A percentile compares a stretch with the other conserved stretches of the same genome.
Conservation (phyloP, 1,284 basidiomycete species). For the Earliella scabrosa region DNA sequence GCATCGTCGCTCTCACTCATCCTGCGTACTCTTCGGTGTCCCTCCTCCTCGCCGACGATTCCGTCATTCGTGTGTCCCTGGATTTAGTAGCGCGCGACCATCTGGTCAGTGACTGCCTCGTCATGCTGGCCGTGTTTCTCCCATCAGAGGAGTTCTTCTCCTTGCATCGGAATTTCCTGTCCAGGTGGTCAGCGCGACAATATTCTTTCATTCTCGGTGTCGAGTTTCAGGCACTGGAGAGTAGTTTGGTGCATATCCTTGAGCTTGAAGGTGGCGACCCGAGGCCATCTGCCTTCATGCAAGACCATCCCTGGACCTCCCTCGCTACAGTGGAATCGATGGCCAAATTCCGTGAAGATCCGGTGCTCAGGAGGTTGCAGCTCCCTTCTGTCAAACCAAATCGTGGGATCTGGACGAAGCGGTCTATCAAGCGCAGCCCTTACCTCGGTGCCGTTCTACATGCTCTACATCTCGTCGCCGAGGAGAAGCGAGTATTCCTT, state of each 20-base stretch:
- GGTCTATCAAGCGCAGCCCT: conserved; percentile 39
- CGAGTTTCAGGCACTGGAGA: conserved; percentile 61
- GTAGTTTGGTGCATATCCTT: conserved; percentile 56
- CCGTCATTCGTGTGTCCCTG: conserved; percentile 26
- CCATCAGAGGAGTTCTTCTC: conserved; percentile 57
- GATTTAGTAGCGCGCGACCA: conserved; percentile 33
- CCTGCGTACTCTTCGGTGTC: conserved; percentile 32
- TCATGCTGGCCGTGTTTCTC: conserved; percentile 63
- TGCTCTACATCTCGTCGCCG: conserved; percentile 78
- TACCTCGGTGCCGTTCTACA: conserved; percentile 60
- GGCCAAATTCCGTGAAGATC: conserved; percentile 59
- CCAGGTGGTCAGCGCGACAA: conserved; percentile 52
- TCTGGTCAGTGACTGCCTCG: conserved; percentile 63
- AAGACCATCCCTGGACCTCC: conserved; percentile 33
- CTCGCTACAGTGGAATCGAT: conserved; percentile 45
- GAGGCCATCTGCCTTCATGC: background rate
- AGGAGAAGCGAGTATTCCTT: conserved; percentile 65
- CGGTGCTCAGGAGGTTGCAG: conserved; percentile 50
- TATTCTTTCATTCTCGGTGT: conserved; percentile 47
- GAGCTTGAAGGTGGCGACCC: conserved; percentile 36
- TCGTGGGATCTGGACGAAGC: conserved; percentile 4
- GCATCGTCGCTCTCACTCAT: conserved; percentile 27
- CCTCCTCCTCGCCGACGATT: conserved; percentile 27
- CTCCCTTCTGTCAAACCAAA: conserved; percentile 35
- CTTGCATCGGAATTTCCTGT: conserved; percentile 61